These are phyloP conservation scores for Herpetomonas samuelpessoai DNA, from an alignment of 208 protist genomes.

Conservation along the genomic window DNA sequence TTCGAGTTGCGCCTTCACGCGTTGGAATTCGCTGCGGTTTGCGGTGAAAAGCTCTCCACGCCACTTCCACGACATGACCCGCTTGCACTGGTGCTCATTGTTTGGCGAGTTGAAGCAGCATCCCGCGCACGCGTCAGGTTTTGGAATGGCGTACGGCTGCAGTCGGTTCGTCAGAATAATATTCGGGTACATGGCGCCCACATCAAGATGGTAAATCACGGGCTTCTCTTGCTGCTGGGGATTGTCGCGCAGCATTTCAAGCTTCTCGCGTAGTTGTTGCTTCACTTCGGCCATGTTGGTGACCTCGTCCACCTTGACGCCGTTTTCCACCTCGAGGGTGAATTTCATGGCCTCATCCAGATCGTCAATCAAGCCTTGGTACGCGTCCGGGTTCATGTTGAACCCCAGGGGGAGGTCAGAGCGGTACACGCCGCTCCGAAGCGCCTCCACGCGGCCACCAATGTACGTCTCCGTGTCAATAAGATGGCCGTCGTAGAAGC, in stretches of 20 bases:
- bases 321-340: slow-evolving; percentile 88
- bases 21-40: slow-evolving; percentile 91
- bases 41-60: slow-evolving; percentile 97
- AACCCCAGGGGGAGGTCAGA: slow-evolving; percentile 96
- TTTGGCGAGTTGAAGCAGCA: slow-evolving; percentile 97
- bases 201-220: slow-evolving; percentile 99
- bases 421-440: slow-evolving; percentile 97
- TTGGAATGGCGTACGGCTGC: slow-evolving; percentile 97
- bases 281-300: slow-evolving; percentile 94
- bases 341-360: slow-evolving; percentile 93
- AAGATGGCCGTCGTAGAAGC: slow-evolving; percentile 97
- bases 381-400: slow-evolving; percentile 86
- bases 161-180: slow-evolving; percentile 99
- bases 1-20: slow-evolving; percentile 96
- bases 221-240: slow-evolving; percentile 87
- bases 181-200: slow-evolving; percentile 99
- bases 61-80: slow-evolving; percentile 99
- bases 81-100: slow-evolving; percentile 95
- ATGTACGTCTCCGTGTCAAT: slow-evolving; percentile 99
- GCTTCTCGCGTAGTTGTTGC: slow-evolving; percentile 59
- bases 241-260: slow-evolving; percentile 85
- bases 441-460: slow-evolving; percentile 95
- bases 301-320: slow-evolving; percentile 85
- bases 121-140: slow-evolving; percentile 94
- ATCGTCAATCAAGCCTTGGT: slow-evolving; percentile 94